Evolutionary conservation across 2,329 filamentous ascomycete genomes (phyloP).

Genomic region (Immersiporthe knoxdaviesiana): DNA sequence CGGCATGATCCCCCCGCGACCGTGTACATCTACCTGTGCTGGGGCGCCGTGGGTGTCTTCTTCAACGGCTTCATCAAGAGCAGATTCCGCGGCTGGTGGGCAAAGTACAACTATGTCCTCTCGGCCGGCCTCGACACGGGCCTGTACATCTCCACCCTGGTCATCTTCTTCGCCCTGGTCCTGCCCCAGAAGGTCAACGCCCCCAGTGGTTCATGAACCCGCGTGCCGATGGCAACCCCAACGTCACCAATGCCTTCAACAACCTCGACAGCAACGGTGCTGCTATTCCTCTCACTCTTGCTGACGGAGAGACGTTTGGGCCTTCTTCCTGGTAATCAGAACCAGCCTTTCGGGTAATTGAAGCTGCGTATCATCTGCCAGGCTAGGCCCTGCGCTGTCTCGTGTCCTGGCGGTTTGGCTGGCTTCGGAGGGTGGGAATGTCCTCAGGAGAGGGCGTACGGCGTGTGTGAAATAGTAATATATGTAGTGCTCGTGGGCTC

Average conservation of each 20-base stretch:
- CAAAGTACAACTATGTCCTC: constrained; percentile 58
- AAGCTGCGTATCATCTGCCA: neutral
- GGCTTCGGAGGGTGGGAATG: neutral
- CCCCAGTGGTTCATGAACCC: constrained; percentile 32
- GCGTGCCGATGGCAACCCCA: constrained; percentile 45
- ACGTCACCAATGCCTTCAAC: constrained; percentile 32
- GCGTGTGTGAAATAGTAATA: too few species aligned
- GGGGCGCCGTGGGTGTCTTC: constrained; percentile 51
- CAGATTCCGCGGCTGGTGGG: constrained; percentile 56
- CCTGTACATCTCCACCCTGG: constrained; percentile 56
- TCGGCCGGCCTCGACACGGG: constrained; percentile 57
- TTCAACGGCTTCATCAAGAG: constrained; percentile 55
- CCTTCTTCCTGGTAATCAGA: constrained; percentile 37
- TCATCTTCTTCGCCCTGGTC: constrained; percentile 41
- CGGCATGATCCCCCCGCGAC: constrained; percentile 45
- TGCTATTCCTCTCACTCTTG: constrained; percentile 30
- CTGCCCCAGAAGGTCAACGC: constrained; percentile 27
- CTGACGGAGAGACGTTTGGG: constrained; percentile 46
- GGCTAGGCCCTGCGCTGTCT: neutral
- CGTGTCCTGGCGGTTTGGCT: neutral
- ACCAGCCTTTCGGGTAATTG: neutral
- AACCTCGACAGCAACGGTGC: constrained; percentile 21
- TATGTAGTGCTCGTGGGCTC: neutral
- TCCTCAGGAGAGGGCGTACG: neutral
- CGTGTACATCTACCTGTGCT: constrained; percentile 51